Evolutionary conservation across 2,329 filamentous ascomycete species (phyloP).

Genomic region (Tolypocladium album): DNA sequence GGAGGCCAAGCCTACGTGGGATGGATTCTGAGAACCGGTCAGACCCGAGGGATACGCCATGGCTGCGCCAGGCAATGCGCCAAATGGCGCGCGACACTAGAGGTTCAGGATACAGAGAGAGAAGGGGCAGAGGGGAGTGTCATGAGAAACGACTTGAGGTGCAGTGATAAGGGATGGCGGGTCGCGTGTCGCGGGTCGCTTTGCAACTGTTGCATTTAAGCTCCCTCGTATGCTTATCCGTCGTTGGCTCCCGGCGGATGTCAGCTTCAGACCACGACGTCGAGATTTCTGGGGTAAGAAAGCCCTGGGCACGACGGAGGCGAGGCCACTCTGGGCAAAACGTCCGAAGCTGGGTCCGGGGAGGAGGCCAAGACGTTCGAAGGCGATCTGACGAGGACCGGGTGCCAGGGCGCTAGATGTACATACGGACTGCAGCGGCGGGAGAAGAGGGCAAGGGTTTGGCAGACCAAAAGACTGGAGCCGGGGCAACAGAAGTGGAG

Average conservation of each 20-base stretch:
- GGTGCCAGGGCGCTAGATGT: background rate
- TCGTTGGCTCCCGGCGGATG: background rate
- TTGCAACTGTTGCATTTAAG: background rate
- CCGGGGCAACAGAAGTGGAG: background rate
- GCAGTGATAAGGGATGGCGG: background rate
- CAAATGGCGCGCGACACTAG: background rate
- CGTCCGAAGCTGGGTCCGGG: background rate
- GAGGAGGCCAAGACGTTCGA: background rate
- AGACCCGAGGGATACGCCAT: conserved; percentile 19
- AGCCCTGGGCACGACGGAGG: background rate
- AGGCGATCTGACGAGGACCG: background rate
- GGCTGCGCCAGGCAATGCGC: background rate
- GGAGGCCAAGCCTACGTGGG: conserved; percentile 21
- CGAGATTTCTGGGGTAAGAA: background rate
- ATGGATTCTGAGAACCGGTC: conserved; percentile 18
- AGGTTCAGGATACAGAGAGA: background rate
- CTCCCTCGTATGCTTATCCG: background rate
- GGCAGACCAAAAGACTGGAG: background rate
- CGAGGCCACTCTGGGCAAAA: background rate
- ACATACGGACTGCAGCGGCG: background rate
- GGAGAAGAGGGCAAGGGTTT: background rate
- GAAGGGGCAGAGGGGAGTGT: background rate
- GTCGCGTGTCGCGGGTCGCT: background rate
- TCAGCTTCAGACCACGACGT: background rate
- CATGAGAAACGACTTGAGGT: background rate